Evolutionary conservation across 164 flowering plant genomes (phyloP).

Genomic region (Brasenia schreberi): DNA sequence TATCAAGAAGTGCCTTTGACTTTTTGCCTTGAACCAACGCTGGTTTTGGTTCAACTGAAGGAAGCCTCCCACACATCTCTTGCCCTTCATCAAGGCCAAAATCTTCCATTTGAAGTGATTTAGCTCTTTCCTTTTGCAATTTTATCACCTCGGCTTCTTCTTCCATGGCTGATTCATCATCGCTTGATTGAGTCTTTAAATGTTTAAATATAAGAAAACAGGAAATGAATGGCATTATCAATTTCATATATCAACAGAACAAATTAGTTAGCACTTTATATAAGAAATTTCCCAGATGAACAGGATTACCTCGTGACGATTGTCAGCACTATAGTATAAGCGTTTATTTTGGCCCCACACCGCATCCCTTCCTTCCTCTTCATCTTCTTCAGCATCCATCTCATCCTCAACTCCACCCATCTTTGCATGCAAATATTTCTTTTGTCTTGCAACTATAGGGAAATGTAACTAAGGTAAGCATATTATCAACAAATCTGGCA

Average conservation of each 20-base stretch:
- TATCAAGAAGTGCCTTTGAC: slow-evolving; percentile 13
- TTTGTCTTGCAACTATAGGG: slow-evolving; percentile 39
- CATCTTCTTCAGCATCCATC: slow-evolving; percentile 44
- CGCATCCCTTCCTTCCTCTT: slow-evolving; percentile 20
- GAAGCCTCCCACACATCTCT: slow-evolving; percentile 1
- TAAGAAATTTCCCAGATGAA: too few species aligned
- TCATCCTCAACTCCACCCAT: slow-evolving; percentile 77
- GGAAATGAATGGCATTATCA: too few species aligned
- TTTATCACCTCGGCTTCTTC: slow-evolving; percentile 64
- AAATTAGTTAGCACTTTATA: too few species aligned
- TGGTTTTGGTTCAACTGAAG: too few species aligned
- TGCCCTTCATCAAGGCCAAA: slow-evolving; percentile 49
- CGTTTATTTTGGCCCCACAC: slow-evolving; percentile 34
- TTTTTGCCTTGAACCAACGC: slow-evolving; percentile 21
- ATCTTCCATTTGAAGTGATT: slow-evolving; percentile 39
- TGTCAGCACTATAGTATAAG: slow-evolving; percentile 38
- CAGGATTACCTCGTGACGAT: slow-evolving; percentile 47
- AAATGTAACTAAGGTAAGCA: not conserved
- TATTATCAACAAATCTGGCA: too few species aligned
- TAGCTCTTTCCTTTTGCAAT: slow-evolving; percentile 39
- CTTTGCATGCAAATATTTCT: slow-evolving; percentile 41
- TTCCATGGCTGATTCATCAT: slow-evolving; percentile 48
- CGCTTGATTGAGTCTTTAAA: slow-evolving; percentile 50
- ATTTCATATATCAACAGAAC: too few species aligned
- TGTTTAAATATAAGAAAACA: not conserved